Base-by-base conservation (phyloP, 2,329 filamentous ascomycete species). In the Paramyrothecium sp. region DNA sequence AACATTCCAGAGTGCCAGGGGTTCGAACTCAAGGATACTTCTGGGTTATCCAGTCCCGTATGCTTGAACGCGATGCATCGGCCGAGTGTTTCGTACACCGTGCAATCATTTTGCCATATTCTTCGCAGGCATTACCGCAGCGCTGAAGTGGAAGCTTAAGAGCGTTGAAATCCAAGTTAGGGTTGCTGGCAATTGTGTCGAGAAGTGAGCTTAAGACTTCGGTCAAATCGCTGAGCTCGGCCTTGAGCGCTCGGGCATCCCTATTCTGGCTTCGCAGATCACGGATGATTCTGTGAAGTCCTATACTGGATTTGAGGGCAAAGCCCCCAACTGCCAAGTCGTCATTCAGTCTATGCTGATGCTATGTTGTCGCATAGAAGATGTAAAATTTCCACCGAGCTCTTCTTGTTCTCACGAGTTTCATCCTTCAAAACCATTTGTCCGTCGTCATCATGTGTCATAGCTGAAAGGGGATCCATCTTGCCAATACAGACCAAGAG, bases 1-100 rank as follows among this genome's bases (percentile, higher is more conserved):
- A 21, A 19, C 16, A 48, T 17, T 11, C 8, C n/a, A 48, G 34
- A 41, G n/a, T 41, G n/a, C n/a, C 3, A 56, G 20, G n/a, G 22
- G n/a, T 19, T 51, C 41, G 17, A 22, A 33, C 16, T 7, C 2
- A 16, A 5, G 78, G 75, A 54, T 78, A 79, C 60, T 63, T 71
- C 56, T 79, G 63, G 59, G 68, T 75, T 7, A 74, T 71, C 77
- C 73, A 80, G 61, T 78, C 76, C 53, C 73, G 71, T 60, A 79
- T 75, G 63, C 74, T 80, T 41, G 70, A 68, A 54, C 69, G 65
- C 55, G 60, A 65, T 53, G 62, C 64, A 41, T 60, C 64, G 22
- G 17, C 21, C 21, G 75, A 78, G 67, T 58, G 67, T 60, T 56
- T 67, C 61, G 61, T 67, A 75, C 67, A 72, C 69, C 44, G 66